phyloP scores from a whole-genome alignment of 179 eudicot genomes.

The Monotropa hypopitys region DNA sequence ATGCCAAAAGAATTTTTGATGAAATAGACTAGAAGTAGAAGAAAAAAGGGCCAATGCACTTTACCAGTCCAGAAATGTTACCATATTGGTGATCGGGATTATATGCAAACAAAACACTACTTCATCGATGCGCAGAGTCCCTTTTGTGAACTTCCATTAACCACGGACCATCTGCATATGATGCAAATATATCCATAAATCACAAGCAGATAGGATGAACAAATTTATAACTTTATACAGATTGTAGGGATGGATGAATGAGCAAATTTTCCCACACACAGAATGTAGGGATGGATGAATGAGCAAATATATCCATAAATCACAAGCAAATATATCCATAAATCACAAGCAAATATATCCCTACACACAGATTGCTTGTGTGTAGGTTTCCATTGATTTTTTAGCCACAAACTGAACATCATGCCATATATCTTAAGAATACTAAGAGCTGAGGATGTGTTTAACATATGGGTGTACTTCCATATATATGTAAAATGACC shows the following conservation, averaged over 20 bases:
- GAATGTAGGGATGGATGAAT: neutral
- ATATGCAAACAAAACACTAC: neutral
- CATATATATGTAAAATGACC: neutral
- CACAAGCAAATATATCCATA: too few species aligned
- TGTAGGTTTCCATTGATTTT: neutral
- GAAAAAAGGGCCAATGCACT: neutral
- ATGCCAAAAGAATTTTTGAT: neutral
- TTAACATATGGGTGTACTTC: neutral
- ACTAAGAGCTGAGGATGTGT: neutral
- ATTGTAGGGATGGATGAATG: neutral
- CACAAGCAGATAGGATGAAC: neutral
- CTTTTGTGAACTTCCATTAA: constrained; percentile 13
- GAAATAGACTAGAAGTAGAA: neutral
- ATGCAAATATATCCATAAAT: neutral
- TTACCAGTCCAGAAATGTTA: neutral
- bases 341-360: too few species aligned
- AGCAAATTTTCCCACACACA: too few species aligned
- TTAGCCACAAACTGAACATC: neutral
- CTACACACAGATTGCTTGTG: neutral
- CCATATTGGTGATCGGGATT: neutral
- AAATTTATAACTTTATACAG: too few species aligned
- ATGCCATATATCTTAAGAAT: neutral
- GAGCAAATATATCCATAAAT: too few species aligned
- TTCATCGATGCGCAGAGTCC: neutral
- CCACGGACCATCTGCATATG: constrained; percentile 45